Evolutionary conservation across 1,139 yeast species (phyloP), one percentile per base, ranked within the genome.

Genomic region (Pichia sp.): DNA sequence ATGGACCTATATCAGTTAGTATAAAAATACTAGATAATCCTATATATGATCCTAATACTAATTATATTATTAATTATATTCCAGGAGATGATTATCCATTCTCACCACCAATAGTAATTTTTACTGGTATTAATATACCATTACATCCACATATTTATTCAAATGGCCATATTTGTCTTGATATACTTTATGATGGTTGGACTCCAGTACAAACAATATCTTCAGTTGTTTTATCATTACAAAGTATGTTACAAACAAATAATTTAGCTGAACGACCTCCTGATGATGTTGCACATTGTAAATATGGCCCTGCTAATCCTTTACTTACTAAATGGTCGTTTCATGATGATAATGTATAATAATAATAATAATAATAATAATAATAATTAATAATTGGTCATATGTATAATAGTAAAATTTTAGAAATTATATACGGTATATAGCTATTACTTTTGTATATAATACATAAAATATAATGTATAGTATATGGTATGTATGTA

Each of bases 161-260:
- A 35, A 82, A 82, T 55, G 92, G 90, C 1, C 89, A 82, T 56
- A 82, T 82, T 16, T 83, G 92, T 58, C 65, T 80, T 27, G 77
- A 79, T 57, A 59, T 78, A 6, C 62, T 83, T 28, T 87, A 85
- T 1, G 73, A 74, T 7, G 85, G 76, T 39, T 83, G 92, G 92
- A 72, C 87, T 0, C 90, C 90, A 0, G 81, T 82, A 0, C 82
- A 82, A 50, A 70, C 79, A 1, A 67, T 82, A 4, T 71, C 71
- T 39, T 67, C 79, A 6, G 68, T 80, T 0, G 62, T 78, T 24
- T 52, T 83, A 23, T 79, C 87, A 26, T 61, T 83, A 22, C 90
- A 82, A 55, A 77, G 84, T 39, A 78, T 83, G 81, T 62, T 83
- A 38, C 69, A 69, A 10, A 71, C 75, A 3, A 83, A 83, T 55